phyloP scores from a whole-genome alignment of 31 red algal species.

The Asparagopsis taxiformis region DNA sequence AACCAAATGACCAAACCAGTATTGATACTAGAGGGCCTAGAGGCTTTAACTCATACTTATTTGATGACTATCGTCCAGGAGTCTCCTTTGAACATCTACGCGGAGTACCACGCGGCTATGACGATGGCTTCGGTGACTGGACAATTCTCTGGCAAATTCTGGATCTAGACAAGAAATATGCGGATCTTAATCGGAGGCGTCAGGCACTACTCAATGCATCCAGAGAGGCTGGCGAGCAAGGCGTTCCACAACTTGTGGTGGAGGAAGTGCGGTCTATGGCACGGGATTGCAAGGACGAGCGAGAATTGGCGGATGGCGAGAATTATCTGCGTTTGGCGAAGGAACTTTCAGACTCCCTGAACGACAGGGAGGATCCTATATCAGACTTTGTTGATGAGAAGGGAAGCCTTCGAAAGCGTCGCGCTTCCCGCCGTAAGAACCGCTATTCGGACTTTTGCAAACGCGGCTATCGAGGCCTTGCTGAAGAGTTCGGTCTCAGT shows the following conservation, averaged over 20 bases:
- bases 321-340: slow-evolving; percentile 37
- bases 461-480: slow-evolving; percentile 54
- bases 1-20: background rate
- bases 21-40: slow-evolving; percentile 29
- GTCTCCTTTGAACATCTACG: slow-evolving; percentile 61
- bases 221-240: slow-evolving; percentile 43
- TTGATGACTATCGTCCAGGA: slow-evolving; percentile 25
- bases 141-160: slow-evolving; percentile 54
- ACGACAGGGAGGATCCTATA: slow-evolving; percentile 1
- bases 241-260: slow-evolving; percentile 24
- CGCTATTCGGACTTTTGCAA: slow-evolving; percentile 59
- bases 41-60: slow-evolving; percentile 57
- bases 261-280: slow-evolving; percentile 40
- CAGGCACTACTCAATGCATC: slow-evolving; percentile 22
- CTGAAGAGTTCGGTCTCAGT: slow-evolving; percentile 57
- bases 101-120: slow-evolving; percentile 61
- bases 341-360: slow-evolving; percentile 37
- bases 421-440: slow-evolving; percentile 43
- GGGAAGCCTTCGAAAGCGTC: slow-evolving; percentile 6
- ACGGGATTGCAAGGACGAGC: slow-evolving; percentile 34
- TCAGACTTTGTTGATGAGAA: slow-evolving; percentile 27
- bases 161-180: slow-evolving; percentile 64
- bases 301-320: slow-evolving; percentile 40
- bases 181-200: slow-evolving; percentile 7
- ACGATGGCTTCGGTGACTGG: slow-evolving; percentile 78